Evolutionary conservation across 148 eudicot species (phyloP), one percentile per base, ranked within the genome.

Genomic region (Fagopyrum homotropicum): DNA sequence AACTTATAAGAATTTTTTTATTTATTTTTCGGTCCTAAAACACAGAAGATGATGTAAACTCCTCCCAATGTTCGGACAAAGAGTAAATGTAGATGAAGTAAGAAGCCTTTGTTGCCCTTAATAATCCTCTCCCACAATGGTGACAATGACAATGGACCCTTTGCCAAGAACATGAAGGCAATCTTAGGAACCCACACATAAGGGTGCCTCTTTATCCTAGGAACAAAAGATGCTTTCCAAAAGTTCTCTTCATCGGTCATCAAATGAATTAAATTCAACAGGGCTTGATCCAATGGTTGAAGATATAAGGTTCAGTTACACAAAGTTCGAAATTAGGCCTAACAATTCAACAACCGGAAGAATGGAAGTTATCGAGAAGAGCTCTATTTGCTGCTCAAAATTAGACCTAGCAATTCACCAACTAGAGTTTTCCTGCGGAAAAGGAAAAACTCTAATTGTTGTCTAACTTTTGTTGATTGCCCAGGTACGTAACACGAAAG

Each of bases 61-160:
- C 81, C 61, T 83, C 79, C 72, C 82, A 48, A 70, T 79, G 89
- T 4, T 89, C 82, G 2, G 98, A 97, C 80, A 85, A 59, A 0
- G 98, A 77, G 82, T 94, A 97, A 82, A 91, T 73, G 79, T 91
- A 94, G 66, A 94, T 85, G 49, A 97, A 88, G 80, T 85, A 94
- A 12, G 26, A 73, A 72, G 59, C 83, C 87, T 17, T 88, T 82
- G 45, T 91, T 80, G 69, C 97, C 98, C 81, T 80, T 81, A 63
- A 94, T 91, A 71, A 90, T 91, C 85, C 89, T 91, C 84, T 90
- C 97, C 98, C 98, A 94, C 44, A 94, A 80, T 71, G 96, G 97
- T 15, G 97, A 89, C 73, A 94, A 79, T 6, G 97, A 97, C 89
- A 94, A 86, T 29, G 97, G 98, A 45, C 98, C 98, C 75, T 90